Conservation (phyloP, 1,284 basidiomycete genomes). For the Cystobasidium pallidum region DNA sequence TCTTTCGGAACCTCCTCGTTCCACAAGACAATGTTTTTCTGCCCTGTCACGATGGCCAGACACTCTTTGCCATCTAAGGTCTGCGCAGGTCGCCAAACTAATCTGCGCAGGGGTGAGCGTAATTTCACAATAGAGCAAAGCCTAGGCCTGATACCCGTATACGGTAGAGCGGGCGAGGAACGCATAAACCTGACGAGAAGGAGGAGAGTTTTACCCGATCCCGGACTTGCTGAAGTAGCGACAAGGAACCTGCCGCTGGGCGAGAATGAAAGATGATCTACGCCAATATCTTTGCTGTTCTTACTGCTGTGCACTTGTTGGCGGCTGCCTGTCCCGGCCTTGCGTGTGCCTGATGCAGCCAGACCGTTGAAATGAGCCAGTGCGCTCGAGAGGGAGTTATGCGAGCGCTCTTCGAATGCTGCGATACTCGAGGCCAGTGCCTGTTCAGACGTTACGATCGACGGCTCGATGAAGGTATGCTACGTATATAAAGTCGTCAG, state of each 20-base stretch:
- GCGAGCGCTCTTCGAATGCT: conserved; percentile 8
- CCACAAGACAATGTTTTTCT: conserved; percentile 41
- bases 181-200: conserved; percentile 26
- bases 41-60: conserved; percentile 31
- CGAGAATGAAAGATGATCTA: conserved; percentile 29
- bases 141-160: conserved; percentile 31
- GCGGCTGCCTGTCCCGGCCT: not conserved
- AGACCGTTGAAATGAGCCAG: not conserved
- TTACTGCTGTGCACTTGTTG: not conserved
- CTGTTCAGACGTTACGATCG: not conserved
- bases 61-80: conserved; percentile 19
- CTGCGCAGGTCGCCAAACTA: conserved; percentile 28
- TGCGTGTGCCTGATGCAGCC: not conserved
- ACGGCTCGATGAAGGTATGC: conserved; percentile 24
- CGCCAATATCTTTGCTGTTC: conserved; percentile 33
- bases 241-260: conserved; percentile 24
- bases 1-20: conserved; percentile 12
- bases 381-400: not conserved
- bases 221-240: conserved; percentile 13
- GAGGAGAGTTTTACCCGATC: conserved; percentile 4
- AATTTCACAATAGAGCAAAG: conserved; percentile 20
- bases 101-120: not conserved
- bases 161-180: conserved; percentile 31
- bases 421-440: not conserved
- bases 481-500: no score